Conservation (phyloP, 768 basidiomycete genomes). For the Suillus brevipes region DNA sequence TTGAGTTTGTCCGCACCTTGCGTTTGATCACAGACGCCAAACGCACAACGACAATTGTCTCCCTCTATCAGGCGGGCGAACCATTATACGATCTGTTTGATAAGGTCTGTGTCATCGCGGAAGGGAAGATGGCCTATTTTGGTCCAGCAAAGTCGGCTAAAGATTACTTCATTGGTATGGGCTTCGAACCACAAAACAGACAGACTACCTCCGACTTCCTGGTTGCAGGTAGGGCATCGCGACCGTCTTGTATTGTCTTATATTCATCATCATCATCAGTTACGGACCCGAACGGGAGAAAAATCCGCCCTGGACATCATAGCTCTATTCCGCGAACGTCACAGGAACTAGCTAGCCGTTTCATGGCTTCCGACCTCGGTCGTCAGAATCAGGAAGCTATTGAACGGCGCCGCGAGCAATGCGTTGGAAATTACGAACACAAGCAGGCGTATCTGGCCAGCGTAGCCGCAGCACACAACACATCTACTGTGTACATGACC, state of each 20-base stretch:
- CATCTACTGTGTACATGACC: conserved; percentile 49
- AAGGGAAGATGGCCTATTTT: conserved; percentile 61
- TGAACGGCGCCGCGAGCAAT: conserved; percentile 45
- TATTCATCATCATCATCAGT: conserved; percentile 29
- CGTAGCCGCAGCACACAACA: conserved; percentile 47
- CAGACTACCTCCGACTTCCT: conserved; percentile 68
- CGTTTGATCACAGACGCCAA: conserved; percentile 63
- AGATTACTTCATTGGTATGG: conserved; percentile 59
- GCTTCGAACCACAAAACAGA: conserved; percentile 54
- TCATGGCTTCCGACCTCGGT: conserved; percentile 41
- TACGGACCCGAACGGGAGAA: conserved; percentile 65
- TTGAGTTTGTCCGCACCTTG: conserved; percentile 73
- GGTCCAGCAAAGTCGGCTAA: conserved; percentile 55
- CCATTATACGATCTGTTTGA: conserved; percentile 64
- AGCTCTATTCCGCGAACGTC: conserved; percentile 43
- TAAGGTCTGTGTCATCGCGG: conserved; percentile 66
- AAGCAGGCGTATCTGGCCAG: conserved; percentile 48
- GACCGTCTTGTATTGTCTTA: background rate
- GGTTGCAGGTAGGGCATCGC: conserved; percentile 29
- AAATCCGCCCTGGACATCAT: conserved; percentile 32
- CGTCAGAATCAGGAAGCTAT: conserved; percentile 48
- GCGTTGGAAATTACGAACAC: conserved; percentile 45
- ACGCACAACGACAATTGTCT: conserved; percentile 63
- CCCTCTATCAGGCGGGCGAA: conserved; percentile 85
- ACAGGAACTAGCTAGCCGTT: conserved; percentile 55